Conservation (phyloP, 345 rosid genomes). For the Geranium rotundifolium region DNA sequence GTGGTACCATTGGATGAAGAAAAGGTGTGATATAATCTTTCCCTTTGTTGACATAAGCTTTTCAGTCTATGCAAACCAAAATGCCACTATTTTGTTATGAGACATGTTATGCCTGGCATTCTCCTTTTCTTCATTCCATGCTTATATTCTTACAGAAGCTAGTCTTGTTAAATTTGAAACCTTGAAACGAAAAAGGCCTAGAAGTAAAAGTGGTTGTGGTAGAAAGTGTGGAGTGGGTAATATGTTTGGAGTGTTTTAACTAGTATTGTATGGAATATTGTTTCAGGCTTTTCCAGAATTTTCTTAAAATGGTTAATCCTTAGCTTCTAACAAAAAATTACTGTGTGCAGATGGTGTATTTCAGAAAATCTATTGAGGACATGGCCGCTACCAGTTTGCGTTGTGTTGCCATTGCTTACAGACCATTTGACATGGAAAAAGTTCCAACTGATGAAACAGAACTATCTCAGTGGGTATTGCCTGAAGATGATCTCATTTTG, state of each 20-base stretch:
- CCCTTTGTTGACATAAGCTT: neutral
- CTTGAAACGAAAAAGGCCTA: too few species aligned
- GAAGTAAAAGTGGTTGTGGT: too few species aligned
- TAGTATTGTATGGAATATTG: neutral
- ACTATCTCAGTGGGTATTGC: constrained; percentile 59
- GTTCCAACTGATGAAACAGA: constrained; percentile 64
- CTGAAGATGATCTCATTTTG: constrained; percentile 81
- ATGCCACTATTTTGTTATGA: too few species aligned
- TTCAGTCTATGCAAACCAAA: too few species aligned
- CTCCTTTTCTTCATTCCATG: too few species aligned
- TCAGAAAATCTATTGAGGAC: constrained; percentile 50
- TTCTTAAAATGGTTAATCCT: neutral
- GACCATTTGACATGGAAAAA: constrained; percentile 46
- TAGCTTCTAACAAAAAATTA: neutral
- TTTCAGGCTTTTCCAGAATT: neutral
- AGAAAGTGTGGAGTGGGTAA: too few species aligned
- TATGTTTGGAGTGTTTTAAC: neutral
- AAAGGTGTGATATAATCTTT: constrained; percentile 31
- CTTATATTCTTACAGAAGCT: too few species aligned
- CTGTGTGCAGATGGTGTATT: constrained; percentile 34
- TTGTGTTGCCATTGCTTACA: constrained; percentile 83
- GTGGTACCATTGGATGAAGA: constrained; percentile 46
- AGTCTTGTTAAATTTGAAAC: too few species aligned
- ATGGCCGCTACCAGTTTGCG: constrained; percentile 88
- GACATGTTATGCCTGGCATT: too few species aligned